Conservation (phyloP, 177 flowering plant species). For the Vitis hybrid region DNA sequence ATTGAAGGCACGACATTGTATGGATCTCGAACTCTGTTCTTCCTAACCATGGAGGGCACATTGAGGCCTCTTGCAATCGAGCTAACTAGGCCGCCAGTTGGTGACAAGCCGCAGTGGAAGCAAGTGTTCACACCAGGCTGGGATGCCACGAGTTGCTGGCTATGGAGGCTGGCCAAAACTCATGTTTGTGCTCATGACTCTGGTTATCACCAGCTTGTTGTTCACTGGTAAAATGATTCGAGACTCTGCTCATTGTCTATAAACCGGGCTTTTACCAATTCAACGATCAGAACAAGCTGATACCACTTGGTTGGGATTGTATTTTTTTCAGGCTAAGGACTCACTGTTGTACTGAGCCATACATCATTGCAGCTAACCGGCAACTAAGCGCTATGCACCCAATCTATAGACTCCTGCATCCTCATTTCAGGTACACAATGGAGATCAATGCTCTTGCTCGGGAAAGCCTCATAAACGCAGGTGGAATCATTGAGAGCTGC, state of each 20-base stretch:
- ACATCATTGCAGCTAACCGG: constrained; percentile 26
- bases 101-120: constrained; percentile 29
- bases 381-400: constrained; percentile 37
- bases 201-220: constrained; percentile 46
- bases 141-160: constrained; percentile 32
- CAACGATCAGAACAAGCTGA: too few species aligned
- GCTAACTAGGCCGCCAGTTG: constrained; percentile 39
- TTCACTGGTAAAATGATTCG: constrained; percentile 40
- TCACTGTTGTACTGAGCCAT: constrained; percentile 29
- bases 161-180: constrained; percentile 51
- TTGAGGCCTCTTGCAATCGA: constrained; percentile 52
- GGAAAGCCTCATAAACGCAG: constrained; percentile 24
- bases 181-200: constrained; percentile 49
- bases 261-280: too few species aligned
- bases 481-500: constrained; percentile 30
- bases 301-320: too few species aligned
- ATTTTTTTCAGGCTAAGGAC: constrained; percentile 26
- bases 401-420: constrained; percentile 25
- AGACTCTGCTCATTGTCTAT: too few species aligned
- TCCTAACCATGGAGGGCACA: constrained; percentile 28
- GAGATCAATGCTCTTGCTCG: constrained; percentile 36
- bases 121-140: constrained; percentile 26
- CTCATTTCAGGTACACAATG: constrained; percentile 34
- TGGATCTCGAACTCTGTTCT: constrained; percentile 50
- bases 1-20: constrained; percentile 34